Evolutionary conservation across 116 monocot genomes (phyloP).

Genomic region (Dioscorea cayenensis): DNA sequence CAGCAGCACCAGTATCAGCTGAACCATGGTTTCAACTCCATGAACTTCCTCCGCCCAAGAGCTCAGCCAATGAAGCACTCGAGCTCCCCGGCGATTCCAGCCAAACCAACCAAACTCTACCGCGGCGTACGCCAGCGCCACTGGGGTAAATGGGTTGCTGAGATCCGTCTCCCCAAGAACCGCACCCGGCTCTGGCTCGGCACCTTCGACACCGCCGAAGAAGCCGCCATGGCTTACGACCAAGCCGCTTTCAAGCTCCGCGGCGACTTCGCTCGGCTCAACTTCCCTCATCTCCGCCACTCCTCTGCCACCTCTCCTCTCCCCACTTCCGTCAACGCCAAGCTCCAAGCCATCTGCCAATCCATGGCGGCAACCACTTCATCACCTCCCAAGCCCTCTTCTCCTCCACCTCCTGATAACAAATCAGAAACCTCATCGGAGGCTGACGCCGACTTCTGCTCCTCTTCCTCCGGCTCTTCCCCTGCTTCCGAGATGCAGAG

Average conservation of each 20-base stretch:
- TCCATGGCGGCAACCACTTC: constrained; percentile 5
- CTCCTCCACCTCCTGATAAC: background rate
- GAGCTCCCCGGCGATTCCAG: background rate
- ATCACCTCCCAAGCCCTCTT: background rate
- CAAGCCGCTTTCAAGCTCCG: constrained; percentile 71
- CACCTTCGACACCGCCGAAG: constrained; percentile 91
- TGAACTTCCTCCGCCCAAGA: constrained; percentile 32
- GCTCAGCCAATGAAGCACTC: constrained; percentile 68
- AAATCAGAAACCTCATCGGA: constrained; percentile 13
- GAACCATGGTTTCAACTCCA: background rate
- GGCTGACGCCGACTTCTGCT: background rate
- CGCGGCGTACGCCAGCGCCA: constrained; percentile 87
- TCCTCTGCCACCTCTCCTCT: constrained; percentile 14
- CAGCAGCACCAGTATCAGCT: background rate
- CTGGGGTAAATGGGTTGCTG: constrained; percentile 99
- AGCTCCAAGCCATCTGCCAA: constrained; percentile 84
- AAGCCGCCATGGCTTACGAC: constrained; percentile 86
- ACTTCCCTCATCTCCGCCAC: constrained; percentile 53
- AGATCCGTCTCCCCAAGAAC: constrained; percentile 92
- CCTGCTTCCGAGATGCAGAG: constrained; percentile 41
- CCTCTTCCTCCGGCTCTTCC: constrained; percentile 16
- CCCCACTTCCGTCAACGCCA: constrained; percentile 77
- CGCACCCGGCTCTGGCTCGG: constrained; percentile 90
- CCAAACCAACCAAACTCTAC: constrained; percentile 61
- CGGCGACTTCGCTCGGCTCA: constrained; percentile 73